These are phyloP conservation scores for Eucalyptus regnans DNA, from an alignment of 345 rosid species.

Conservation along the genomic window DNA sequence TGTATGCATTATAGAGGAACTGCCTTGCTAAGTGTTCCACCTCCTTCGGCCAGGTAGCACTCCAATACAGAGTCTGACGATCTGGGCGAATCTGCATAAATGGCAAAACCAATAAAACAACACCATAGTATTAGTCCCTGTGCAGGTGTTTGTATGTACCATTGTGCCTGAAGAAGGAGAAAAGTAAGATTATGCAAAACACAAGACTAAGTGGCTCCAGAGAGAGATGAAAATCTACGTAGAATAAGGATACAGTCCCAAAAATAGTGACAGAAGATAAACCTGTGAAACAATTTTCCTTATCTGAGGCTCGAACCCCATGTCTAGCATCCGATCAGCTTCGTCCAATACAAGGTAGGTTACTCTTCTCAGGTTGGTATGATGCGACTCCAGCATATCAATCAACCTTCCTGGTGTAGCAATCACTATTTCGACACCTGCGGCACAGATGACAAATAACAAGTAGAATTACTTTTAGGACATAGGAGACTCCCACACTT, in stretches of 20 bases:
- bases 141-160: not conserved
- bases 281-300: constrained; percentile 90
- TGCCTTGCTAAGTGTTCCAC: constrained; percentile 84
- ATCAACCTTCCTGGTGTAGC: constrained; percentile 99
- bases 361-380: constrained; percentile 89
- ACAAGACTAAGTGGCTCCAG: not conserved
- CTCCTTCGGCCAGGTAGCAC: constrained; percentile 99
- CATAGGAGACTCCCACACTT: not conserved
- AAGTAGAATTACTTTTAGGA: not conserved
- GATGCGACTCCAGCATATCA: constrained; percentile 96
- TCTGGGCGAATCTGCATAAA: constrained; percentile 79
- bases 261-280: not conserved
- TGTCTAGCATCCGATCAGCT: constrained; percentile 98
- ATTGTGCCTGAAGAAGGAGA: not conserved
- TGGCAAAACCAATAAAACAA: not conserved
- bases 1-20: constrained; percentile 92
- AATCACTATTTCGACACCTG: constrained; percentile 95
- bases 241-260: not conserved
- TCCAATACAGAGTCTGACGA: constrained; percentile 98
- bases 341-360: constrained; percentile 98
- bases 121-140: not conserved
- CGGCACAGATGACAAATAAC: not conserved
- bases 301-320: constrained; percentile 99
- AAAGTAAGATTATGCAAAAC: not conserved
- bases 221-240: not conserved